These are phyloP conservation scores for Edaphochlamys debaryana DNA, from an alignment of 139 green algal species.

Conservation along the genomic window DNA sequence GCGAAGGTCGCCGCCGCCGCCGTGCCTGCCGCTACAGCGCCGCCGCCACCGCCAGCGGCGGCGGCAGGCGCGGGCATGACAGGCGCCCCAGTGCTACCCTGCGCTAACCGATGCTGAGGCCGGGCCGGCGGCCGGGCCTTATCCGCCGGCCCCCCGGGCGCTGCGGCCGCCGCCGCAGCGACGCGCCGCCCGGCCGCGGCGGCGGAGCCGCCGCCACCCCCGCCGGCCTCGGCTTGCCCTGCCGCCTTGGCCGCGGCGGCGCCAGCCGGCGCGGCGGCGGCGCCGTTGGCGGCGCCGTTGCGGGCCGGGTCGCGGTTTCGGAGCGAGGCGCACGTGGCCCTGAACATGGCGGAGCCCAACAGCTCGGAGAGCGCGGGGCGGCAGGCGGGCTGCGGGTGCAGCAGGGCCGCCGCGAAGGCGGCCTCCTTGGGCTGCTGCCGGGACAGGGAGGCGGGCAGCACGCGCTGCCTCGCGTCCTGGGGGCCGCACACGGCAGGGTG, in stretches of 20 bases:
- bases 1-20: no score
- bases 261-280: not conserved
- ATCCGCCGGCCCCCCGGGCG: not conserved
- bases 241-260: not conserved
- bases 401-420: constrained; percentile 62
- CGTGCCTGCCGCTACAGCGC: not conserved
- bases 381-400: constrained; percentile 60
- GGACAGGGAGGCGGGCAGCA: constrained; percentile 58
- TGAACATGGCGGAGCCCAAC: constrained; percentile 52
- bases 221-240: not conserved
- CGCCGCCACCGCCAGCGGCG: no score
- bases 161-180: not conserved
- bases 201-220: not conserved
- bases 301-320: constrained; percentile 8
- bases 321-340: constrained; percentile 29
- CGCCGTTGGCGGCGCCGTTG: not conserved
- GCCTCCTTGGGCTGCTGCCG: constrained; percentile 59
- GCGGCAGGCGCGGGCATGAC: not conserved
- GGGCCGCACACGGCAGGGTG: no score
- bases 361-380: constrained; percentile 64
- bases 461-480: constrained; percentile 58
- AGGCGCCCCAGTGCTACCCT: not conserved
- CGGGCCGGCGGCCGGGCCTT: no score
- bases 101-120: not conserved
- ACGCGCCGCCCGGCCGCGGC: not conserved